Percentiles rank a stretch among this genome's conserved stretches.
Conservation (phyloP, 805 yeast species). For the Blastobotrys parvus region DNA sequence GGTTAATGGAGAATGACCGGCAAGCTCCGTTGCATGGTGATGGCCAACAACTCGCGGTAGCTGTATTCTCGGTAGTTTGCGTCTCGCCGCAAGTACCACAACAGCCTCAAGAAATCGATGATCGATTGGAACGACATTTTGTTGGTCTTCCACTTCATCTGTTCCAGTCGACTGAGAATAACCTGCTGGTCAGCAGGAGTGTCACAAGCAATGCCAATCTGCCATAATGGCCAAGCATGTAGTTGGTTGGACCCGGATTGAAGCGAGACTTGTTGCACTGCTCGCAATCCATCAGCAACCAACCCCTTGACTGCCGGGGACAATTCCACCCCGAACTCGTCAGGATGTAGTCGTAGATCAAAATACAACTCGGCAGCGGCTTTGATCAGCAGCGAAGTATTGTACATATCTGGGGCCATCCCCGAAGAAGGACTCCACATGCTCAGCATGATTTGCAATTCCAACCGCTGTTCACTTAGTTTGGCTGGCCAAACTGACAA, state of each 20-base stretch:
- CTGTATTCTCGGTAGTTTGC: conserved; percentile 1
- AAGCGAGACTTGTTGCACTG: conserved; percentile 4
- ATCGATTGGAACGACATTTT: conserved; percentile 2
- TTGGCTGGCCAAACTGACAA: conserved; percentile 1
- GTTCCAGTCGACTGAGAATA: conserved; percentile 4
- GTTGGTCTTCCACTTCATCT: conserved; percentile 1
- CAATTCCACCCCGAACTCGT: conserved; percentile 4
- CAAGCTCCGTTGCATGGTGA: conserved; percentile 1
- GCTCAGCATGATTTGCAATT: conserved; percentile 6
- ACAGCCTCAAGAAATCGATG: conserved; percentile 1
- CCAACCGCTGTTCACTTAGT: neutral
- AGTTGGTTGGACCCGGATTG: conserved; percentile 2
- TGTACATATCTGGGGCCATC: conserved; percentile 5
- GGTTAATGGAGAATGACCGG: conserved; percentile 7
- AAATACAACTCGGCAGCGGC: conserved; percentile 9
- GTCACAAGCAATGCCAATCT: conserved; percentile 10
- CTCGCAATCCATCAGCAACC: conserved; percentile 3
- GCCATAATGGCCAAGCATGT: conserved; percentile 14
- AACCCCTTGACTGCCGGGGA: conserved; percentile 1
- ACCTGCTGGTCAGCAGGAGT: conserved; percentile 1
- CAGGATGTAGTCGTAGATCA: conserved; percentile 7
- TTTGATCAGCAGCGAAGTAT: conserved; percentile 9
- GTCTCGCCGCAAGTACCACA: conserved; percentile 1
- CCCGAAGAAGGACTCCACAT: conserved; percentile 4
- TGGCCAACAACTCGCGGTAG: conserved; percentile 1